A percentile compares a stretch with the other conserved stretches of the same genome.
Conservation (phyloP, 2,329 filamentous ascomycete genomes). For the Ophiobolus disseminans region DNA sequence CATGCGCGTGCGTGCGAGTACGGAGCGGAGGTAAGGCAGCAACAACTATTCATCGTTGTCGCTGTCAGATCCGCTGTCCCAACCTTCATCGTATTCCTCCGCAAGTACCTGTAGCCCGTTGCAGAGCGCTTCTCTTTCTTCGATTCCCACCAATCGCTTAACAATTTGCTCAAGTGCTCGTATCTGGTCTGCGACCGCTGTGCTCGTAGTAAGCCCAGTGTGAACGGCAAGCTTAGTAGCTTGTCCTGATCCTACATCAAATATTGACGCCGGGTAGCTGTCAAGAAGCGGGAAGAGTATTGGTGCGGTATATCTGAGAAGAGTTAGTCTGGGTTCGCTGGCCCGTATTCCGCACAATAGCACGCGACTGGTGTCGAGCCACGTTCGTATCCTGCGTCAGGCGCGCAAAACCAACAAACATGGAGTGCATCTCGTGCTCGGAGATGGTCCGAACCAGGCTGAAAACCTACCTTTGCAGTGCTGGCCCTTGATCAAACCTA, state of each 20-base stretch:
- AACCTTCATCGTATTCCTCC: slow-evolving; percentile 88
- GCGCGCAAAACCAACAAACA: background rate
- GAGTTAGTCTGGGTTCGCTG: slow-evolving; percentile 23
- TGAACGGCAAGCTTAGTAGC: slow-evolving; percentile 54
- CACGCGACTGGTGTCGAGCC: slow-evolving; percentile 6
- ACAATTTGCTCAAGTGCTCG: slow-evolving; percentile 71
- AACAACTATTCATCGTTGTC: slow-evolving; percentile 67
- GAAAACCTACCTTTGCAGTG: slow-evolving; percentile 45
- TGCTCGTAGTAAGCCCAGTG: slow-evolving; percentile 73
- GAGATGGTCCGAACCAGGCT: background rate
- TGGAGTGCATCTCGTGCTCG: slow-evolving; percentile 9
- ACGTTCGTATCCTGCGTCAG: background rate
- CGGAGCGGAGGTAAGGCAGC: background rate
- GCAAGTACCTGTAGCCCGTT: slow-evolving; percentile 83
- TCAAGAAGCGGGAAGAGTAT: slow-evolving; percentile 79
- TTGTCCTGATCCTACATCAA: slow-evolving; percentile 56
- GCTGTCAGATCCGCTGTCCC: slow-evolving; percentile 72
- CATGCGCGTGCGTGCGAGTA: background rate
- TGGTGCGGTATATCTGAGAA: slow-evolving; percentile 56
- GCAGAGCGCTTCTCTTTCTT: slow-evolving; percentile 83
- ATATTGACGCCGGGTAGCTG: slow-evolving; percentile 78
- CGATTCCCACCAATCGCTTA: slow-evolving; percentile 68
- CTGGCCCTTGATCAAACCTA: slow-evolving; percentile 45
- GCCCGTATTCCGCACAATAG: slow-evolving; percentile 12
- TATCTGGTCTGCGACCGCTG: slow-evolving; percentile 72